phyloP scores from a whole-genome alignment of 1,139 yeast species.

The Geotrichum fermentans region DNA sequence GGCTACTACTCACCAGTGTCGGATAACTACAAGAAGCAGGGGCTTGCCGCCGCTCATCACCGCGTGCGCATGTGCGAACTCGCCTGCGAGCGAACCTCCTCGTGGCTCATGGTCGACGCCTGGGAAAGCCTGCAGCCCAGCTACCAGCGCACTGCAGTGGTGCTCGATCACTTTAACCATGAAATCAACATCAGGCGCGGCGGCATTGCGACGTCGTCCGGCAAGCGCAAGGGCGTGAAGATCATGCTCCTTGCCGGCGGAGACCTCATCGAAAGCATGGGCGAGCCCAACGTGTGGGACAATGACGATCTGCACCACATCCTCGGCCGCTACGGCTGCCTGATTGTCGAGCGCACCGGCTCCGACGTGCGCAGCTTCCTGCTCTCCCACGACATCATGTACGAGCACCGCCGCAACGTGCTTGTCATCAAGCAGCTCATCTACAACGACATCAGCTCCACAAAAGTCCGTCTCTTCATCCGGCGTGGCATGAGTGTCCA shows the following conservation, averaged over 20 bases:
- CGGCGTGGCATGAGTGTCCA: conserved; percentile 97
- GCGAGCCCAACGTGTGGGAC: conserved; percentile 99
- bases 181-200: conserved; percentile 87
- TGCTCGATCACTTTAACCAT: conserved; percentile 91
- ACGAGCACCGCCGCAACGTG: conserved; percentile 89
- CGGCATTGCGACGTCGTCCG: conserved; percentile 72
- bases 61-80: conserved; percentile 96
- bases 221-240: conserved; percentile 79
- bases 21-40: conserved; percentile 89
- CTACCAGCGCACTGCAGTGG: conserved; percentile 92
- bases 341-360: conserved; percentile 95
- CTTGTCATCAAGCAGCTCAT: conserved; percentile 92
- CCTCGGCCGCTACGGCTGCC: conserved; percentile 89
- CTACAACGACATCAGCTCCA: conserved; percentile 91
- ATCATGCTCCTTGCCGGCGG: conserved; percentile 97
- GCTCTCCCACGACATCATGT: conserved; percentile 91
- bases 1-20: conserved; percentile 98
- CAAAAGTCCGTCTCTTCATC: conserved; percentile 85
- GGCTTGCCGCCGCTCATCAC: conserved; percentile 81
- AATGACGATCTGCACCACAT: conserved; percentile 93
- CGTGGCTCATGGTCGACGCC: conserved; percentile 98
- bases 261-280: conserved; percentile 95
- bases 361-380: conserved; percentile 89
- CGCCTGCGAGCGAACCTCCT: conserved; percentile 93
- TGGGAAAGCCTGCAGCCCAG: conserved; percentile 95